A percentile compares a stretch with the other conserved stretches of the same genome.
Conservation (phyloP, 176 grass and related monocot species). For the Oryza australiensis region DNA sequence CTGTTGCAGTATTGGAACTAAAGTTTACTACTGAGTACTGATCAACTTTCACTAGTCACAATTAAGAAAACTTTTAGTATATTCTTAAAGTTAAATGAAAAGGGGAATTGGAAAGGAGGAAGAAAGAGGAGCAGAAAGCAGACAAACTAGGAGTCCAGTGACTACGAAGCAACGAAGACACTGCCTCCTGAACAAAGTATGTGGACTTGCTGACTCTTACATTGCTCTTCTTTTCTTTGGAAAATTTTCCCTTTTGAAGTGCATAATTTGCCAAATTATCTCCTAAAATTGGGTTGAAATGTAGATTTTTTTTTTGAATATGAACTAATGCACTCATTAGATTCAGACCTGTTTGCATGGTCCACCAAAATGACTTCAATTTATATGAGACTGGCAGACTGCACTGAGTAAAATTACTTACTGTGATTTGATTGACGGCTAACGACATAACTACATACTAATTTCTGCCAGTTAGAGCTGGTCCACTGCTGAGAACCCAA, state of each 20-base stretch:
- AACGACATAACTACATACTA: not conserved
- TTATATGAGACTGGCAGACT: slow-evolving; percentile 2
- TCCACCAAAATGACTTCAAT: slow-evolving; percentile 12
- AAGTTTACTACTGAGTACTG: not conserved
- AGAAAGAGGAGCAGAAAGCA: slow-evolving; percentile 11
- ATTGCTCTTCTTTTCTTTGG: not conserved
- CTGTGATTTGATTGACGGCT: not conserved
- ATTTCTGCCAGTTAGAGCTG: not conserved
- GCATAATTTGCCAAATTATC: not conserved
- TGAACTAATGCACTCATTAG: not conserved
- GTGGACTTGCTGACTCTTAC: not conserved
- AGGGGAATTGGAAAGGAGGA: not conserved
- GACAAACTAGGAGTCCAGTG: not conserved
- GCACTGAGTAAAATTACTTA: not conserved
- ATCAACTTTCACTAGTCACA: not conserved
- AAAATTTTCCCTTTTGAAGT: not conserved
- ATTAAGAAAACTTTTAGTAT: not conserved
- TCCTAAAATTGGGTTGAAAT: not conserved
- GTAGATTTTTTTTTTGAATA: not conserved
- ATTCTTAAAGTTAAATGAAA: not conserved
- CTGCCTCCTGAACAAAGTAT: not conserved
- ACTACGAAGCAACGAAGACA: not conserved
- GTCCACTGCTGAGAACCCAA: not conserved
- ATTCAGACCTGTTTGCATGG: not conserved
- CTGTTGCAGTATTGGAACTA: not conserved